Evolutionary conservation across 352 stramenopile species (phyloP).

Genomic region (Phytophthora palmivora): DNA sequence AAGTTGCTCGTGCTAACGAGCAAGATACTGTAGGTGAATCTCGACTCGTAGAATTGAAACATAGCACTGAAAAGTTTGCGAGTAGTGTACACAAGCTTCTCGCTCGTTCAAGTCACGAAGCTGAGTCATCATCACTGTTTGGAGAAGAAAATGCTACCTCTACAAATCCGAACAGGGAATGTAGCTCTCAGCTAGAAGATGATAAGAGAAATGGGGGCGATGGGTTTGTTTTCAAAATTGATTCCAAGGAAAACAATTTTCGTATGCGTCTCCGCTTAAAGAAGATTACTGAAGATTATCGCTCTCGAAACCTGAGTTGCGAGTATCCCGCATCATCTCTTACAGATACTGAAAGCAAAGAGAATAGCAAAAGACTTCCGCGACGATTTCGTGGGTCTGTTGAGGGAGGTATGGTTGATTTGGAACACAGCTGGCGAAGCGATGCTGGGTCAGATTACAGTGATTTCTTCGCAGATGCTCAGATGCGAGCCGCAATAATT

Average conservation of each 20-base stretch:
- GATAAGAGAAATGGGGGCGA: slow-evolving; percentile 16
- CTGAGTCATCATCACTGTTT: slow-evolving; percentile 5
- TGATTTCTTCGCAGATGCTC: slow-evolving; percentile 80
- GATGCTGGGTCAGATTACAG: slow-evolving; percentile 81
- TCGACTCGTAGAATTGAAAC: slow-evolving; percentile 65
- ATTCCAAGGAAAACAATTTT: slow-evolving; percentile 71
- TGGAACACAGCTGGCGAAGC: slow-evolving; percentile 70
- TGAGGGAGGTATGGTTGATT: slow-evolving; percentile 41
- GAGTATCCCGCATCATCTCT: slow-evolving; percentile 57
- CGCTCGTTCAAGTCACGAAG: slow-evolving; percentile 33
- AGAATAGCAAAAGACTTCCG: slow-evolving; percentile 37
- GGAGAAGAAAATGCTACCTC: slow-evolving; percentile 6
- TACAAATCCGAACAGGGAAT: background rate
- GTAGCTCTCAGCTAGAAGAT: background rate
- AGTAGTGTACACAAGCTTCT: slow-evolving; percentile 84
- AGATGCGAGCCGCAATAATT: slow-evolving; percentile 83
- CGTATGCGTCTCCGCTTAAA: slow-evolving; percentile 83
- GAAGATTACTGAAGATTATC: slow-evolving; percentile 66
- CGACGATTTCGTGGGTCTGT: slow-evolving; percentile 43
- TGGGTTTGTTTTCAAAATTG: slow-evolving; percentile 65
- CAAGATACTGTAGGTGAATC: slow-evolving; percentile 46
- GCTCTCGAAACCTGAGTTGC: slow-evolving; percentile 70
- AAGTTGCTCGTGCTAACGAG: slow-evolving; percentile 33
- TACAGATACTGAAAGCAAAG: slow-evolving; percentile 55
- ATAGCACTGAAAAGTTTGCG: slow-evolving; percentile 77